These are phyloP conservation scores for Rhodotorula sp. DNA, from an alignment of 1,284 basidiomycete genomes.

Conservation along the genomic window DNA sequence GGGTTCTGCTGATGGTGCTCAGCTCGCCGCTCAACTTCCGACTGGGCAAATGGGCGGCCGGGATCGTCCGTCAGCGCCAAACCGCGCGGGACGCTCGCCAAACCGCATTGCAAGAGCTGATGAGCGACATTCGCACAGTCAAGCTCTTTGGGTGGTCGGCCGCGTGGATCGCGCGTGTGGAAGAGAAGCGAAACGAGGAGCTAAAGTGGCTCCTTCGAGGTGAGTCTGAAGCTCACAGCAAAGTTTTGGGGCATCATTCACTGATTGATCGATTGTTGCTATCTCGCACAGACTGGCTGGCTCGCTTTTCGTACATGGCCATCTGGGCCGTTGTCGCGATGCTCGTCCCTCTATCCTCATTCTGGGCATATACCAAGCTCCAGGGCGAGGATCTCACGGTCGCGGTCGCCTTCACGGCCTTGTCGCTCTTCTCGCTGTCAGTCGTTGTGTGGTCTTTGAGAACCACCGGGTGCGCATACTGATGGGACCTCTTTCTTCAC, in stretches of 20 bases:
- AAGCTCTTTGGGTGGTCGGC: slow-evolving; percentile 39
- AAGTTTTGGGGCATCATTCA: no score
- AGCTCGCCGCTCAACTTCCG: slow-evolving; percentile 18
- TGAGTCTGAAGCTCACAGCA: no score
- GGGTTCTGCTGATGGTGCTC: slow-evolving; percentile 67
- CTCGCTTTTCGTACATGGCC: slow-evolving; percentile 14
- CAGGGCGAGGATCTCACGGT: slow-evolving; percentile 36
- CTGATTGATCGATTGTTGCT: no score
- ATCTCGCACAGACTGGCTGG: slow-evolving; percentile 17
- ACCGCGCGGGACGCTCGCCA: slow-evolving; percentile 27
- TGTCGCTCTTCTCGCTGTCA: slow-evolving; percentile 36
- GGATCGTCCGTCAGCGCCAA: neutral
- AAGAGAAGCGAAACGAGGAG: slow-evolving; percentile 41
- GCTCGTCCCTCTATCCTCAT: slow-evolving; percentile 35
- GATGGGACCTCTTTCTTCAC: neutral
- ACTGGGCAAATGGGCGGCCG: slow-evolving; percentile 15
- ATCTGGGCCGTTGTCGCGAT: slow-evolving; percentile 32
- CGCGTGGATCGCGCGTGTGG: slow-evolving; percentile 37
- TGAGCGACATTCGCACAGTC: slow-evolving; percentile 28
- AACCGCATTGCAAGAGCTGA: slow-evolving; percentile 31
- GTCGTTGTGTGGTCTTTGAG: neutral
- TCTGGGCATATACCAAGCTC: slow-evolving; percentile 32
- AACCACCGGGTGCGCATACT: neutral
- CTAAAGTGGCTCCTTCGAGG: slow-evolving; percentile 44
- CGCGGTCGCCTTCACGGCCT: slow-evolving; percentile 40